phyloP scores from a whole-genome alignment of 345 rosid species.

The Rhodomyrtus tomentosa region DNA sequence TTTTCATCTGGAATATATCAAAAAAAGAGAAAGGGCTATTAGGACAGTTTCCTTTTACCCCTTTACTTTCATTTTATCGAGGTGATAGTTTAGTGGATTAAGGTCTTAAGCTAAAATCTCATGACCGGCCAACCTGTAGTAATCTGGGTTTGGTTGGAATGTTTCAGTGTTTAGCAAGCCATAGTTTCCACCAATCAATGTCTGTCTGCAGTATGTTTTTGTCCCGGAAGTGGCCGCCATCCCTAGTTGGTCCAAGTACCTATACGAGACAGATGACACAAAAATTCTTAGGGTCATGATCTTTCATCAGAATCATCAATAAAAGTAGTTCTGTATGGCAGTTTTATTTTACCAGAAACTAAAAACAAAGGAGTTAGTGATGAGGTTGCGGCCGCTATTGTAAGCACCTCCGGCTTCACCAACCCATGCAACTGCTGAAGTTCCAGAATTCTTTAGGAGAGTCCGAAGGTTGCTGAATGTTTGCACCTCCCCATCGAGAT shows the following conservation, averaged over 20 bases:
- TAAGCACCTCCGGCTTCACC: conserved; percentile 61
- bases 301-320: neutral
- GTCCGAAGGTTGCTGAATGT: conserved; percentile 17
- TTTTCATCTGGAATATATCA: neutral
- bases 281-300: neutral
- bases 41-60: neutral
- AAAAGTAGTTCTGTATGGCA: neutral
- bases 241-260: conserved; percentile 58
- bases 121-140: conserved; percentile 18
- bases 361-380: conserved; percentile 38
- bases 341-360: conserved; percentile 38
- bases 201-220: conserved; percentile 45
- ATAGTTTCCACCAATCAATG: conserved; percentile 47
- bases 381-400: conserved; percentile 44
- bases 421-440: conserved; percentile 49
- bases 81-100: neutral
- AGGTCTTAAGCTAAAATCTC: neutral
- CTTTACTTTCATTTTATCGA: neutral
- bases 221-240: conserved; percentile 36
- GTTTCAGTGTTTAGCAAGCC: conserved; percentile 37
- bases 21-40: neutral
- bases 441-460: conserved; percentile 23
- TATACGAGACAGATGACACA: neutral
- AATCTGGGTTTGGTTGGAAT: conserved; percentile 40
- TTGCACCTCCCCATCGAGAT: conserved; percentile 16